Conservation (phyloP, 176 grass and related monocot genomes). For the Elymus sibiricus region DNA sequence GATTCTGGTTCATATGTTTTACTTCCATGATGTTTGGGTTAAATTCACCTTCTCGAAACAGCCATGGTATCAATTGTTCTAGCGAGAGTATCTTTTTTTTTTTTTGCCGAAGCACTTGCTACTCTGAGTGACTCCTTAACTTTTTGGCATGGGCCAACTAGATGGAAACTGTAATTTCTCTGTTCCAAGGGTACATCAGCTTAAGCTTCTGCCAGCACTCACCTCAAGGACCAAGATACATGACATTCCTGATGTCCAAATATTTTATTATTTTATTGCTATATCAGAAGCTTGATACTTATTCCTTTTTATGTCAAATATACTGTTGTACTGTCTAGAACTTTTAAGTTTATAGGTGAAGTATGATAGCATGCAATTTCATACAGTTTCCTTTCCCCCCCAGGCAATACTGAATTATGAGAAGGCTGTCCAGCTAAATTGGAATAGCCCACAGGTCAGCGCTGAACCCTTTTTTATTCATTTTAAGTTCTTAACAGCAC, state of each 20-base stretch:
- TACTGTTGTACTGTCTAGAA: neutral
- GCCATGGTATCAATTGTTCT: neutral
- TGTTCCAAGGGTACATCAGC: neutral
- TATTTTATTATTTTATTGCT: neutral
- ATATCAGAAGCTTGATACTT: neutral
- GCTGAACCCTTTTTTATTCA: constrained; percentile 9
- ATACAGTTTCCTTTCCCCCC: neutral
- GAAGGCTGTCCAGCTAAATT: constrained; percentile 95
- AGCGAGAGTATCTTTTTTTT: neutral
- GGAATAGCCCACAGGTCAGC: constrained; percentile 97
- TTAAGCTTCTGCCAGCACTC: neutral
- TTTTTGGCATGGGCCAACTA: constrained; percentile 13
- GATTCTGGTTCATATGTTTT: neutral
- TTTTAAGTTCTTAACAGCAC: neutral
- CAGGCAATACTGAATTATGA: constrained; percentile 96
- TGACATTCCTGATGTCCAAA: neutral
- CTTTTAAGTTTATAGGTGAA: constrained; percentile 15
- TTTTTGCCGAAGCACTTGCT: constrained; percentile 1
- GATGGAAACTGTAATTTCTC: neutral
- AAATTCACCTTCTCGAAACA: neutral
- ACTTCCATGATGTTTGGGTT: neutral
- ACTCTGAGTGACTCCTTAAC: neutral
- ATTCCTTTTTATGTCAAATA: neutral
- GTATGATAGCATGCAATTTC: constrained; percentile 5
- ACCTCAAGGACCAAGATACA: neutral